These are phyloP conservation scores for Salpingoeca rosetta DNA, from an alignment of 78 protist species.

Conservation along the genomic window DNA sequence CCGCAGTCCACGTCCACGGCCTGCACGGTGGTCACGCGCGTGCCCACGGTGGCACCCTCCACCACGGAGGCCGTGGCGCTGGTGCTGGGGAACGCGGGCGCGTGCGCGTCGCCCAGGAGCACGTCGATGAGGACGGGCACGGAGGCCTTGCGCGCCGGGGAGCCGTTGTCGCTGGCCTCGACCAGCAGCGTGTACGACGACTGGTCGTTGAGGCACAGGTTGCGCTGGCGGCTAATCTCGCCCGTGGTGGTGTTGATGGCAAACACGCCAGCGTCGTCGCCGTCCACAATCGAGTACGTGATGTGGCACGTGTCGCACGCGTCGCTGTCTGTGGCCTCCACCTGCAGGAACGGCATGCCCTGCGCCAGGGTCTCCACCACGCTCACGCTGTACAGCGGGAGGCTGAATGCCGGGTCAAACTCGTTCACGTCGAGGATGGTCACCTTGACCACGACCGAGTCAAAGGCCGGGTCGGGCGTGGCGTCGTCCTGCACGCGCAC, in stretches of 20 bases:
- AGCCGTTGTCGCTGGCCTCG: background rate
- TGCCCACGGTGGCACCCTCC: background rate
- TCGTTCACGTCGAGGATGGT: no score
- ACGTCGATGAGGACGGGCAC: background rate
- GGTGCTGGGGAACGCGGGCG: background rate
- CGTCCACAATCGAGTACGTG: no score
- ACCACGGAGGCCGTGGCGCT: background rate
- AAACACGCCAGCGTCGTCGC: background rate
- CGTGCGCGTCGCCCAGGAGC: background rate
- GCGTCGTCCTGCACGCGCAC: no score
- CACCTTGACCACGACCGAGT: no score
- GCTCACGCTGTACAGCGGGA: background rate
- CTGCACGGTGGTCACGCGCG: background rate
- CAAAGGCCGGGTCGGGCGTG: no score
- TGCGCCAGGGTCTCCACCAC: no score
- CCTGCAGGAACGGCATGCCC: no score
- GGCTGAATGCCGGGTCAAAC: background rate
- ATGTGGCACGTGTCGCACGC: no score
- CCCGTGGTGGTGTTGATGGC: background rate
- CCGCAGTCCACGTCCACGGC: background rate
- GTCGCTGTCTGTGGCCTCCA: no score
- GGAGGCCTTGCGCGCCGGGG: background rate
- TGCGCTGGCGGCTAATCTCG: no score
- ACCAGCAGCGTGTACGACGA: background rate
- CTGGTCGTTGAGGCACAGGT: background rate